Percentiles rank a stretch among this genome's conserved stretches.
phyloP scores from a whole-genome alignment of 768 basidiomycete genomes.

The Lactarius vividus region DNA sequence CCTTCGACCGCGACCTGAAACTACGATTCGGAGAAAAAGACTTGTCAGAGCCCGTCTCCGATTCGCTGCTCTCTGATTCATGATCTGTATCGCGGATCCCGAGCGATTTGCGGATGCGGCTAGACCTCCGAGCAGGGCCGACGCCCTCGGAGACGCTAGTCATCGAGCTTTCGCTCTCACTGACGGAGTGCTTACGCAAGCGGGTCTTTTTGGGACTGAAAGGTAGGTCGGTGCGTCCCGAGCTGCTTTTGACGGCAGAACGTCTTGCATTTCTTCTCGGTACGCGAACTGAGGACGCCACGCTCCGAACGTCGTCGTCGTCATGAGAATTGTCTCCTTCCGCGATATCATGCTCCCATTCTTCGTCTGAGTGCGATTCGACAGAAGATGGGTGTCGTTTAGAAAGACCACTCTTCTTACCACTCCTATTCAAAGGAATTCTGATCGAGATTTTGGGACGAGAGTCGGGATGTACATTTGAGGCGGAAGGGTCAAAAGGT shows the following conservation, averaged over 20 bases:
- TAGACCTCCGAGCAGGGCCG: slow-evolving; percentile 44
- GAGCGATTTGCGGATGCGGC: slow-evolving; percentile 42
- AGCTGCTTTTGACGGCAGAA: slow-evolving; percentile 15
- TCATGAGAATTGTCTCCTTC: slow-evolving; percentile 23
- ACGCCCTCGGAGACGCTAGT: slow-evolving; percentile 25
- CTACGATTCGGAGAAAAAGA: slow-evolving; percentile 41
- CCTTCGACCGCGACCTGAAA: slow-evolving; percentile 26
- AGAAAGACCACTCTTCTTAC: slow-evolving; percentile 22
- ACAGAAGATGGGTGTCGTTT: slow-evolving; percentile 1
- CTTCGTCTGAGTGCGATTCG: slow-evolving; percentile 35
- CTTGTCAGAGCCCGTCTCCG: slow-evolving; percentile 10
- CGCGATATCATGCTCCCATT: slow-evolving; percentile 33
- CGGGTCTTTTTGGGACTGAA: slow-evolving; percentile 69
- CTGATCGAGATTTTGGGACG: slow-evolving; percentile 45
- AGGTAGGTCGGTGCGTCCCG: slow-evolving; percentile 44
- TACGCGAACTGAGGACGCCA: slow-evolving; percentile 1
- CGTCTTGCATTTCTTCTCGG: slow-evolving; percentile 27
- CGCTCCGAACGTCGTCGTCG: slow-evolving; percentile 21
- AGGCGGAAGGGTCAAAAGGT: slow-evolving; percentile 59
- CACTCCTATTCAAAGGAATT: slow-evolving; percentile 28
- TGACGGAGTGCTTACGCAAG: slow-evolving; percentile 36
- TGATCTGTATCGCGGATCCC: slow-evolving; percentile 36
- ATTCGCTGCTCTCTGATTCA: slow-evolving; percentile 30
- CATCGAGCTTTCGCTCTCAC: slow-evolving; percentile 40
- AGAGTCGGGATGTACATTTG: slow-evolving; percentile 57